These are phyloP conservation scores for Wallemia ichthyophaga DNA, from an alignment of 1,284 basidiomycete genomes.

Conservation along the genomic window DNA sequence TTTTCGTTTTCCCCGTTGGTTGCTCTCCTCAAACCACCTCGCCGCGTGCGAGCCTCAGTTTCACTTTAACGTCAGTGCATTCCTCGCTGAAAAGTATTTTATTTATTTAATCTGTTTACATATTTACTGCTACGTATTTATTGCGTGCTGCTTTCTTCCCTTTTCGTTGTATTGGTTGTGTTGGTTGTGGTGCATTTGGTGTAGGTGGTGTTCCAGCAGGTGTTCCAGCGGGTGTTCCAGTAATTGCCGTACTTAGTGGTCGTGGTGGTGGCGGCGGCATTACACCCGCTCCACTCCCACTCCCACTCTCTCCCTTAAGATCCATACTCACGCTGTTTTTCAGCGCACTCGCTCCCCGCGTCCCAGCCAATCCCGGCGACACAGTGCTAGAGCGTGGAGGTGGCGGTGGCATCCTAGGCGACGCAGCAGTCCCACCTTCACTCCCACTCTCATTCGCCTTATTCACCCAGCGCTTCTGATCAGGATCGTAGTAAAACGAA, in stretches of 20 bases:
- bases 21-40: too few relatives aligned
- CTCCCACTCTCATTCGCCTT: conserved; percentile 17
- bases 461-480: conserved; percentile 85
- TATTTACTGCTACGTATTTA: neutral
- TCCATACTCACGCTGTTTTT: neutral
- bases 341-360: neutral
- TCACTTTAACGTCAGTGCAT: too few relatives aligned
- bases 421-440: neutral
- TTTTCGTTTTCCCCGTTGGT: too few relatives aligned
- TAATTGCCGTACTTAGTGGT: neutral
- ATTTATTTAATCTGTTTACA: neutral
- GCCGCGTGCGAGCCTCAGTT: too few relatives aligned
- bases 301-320: neutral
- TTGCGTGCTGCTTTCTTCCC: neutral
- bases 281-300: neutral
- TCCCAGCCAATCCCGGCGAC: neutral
- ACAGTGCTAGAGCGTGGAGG: neutral
- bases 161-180: neutral
- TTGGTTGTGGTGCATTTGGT: neutral
- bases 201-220: neutral
- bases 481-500: conserved; percentile 76
- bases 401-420: neutral
- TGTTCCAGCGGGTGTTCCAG: neutral
- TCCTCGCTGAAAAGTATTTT: too few relatives aligned
- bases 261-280: neutral